Base-by-base conservation (phyloP, 495 filamentous ascomycete genomes). In the Neurospora sp. region DNA sequence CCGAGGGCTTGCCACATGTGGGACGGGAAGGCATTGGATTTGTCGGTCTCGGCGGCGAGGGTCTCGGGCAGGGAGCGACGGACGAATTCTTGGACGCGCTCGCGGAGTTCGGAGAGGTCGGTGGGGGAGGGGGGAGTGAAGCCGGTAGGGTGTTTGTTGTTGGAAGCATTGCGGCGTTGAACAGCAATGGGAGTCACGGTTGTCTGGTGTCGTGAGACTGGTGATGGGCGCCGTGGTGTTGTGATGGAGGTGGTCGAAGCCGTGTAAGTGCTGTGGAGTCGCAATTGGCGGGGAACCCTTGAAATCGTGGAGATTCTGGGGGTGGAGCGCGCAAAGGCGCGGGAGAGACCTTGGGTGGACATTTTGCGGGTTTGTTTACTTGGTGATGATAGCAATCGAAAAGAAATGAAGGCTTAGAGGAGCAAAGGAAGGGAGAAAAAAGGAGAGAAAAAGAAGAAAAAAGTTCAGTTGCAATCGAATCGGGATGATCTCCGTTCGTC, bases 1-100 rank as follows among this genome's bases (percentile, higher is more conserved):
- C 96, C 96, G 27, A 99, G 83, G 81, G 97, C 98, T 81, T 87
- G 85, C 96, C 96, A 99, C 92, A 99, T 96, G 11, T 92, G 88
- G 3, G 86, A 84, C 0, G 96, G 96, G 78, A 99, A 99, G 70
- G 90, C 91, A 87, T 99, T 98, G 78, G 84, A 85, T 75, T 88
- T 87, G 85, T 99, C 96, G 46, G 94, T 96, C 44, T 81, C 84
- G 27, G 91, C 87, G 38, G 96, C 96, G 48, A 97, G 86, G 73
- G 94, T 91, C 79, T 92, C 92, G 61, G 94, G 84, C 74, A 99
- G 95, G 79, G 93, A 91, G 42, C 91, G 88, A 85, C 94, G 87
- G 27, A 92, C 91, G 78, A 99, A 99, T 44, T 98, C 96, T 75
- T 95, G 94, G 16, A 97, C 94, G 18, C 93, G 86, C 77, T 98